Evolutionary conservation across 116 monocot genomes (phyloP), one percentile per base, ranked within the genome.

Genomic region (Thalassia testudinum): DNA sequence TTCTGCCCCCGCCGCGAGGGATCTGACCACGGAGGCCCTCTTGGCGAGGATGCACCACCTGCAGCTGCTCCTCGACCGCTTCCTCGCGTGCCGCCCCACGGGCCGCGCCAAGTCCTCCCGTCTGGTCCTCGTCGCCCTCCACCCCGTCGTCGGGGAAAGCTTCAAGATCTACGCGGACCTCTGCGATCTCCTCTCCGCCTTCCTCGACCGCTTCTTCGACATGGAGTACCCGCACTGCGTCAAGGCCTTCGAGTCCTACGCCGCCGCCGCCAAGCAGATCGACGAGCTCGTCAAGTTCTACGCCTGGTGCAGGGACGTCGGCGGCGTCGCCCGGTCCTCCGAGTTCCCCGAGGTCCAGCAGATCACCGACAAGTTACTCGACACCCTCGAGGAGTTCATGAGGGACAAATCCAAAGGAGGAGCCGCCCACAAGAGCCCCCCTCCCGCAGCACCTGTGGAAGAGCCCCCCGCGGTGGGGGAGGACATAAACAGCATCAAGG

Each of bases 121-220:
- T 34, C 62, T 97, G 72, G 62, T 97, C 27, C 65, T 85, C 12
- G 49, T 82, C 21, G 85, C 79, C 0, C 77, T 97, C 24, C 89
- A 89, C 57, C 77, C 76, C 0, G 37, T 85, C 21, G 58, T 82
- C 20, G 71, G 63, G 34, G 91, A 91, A 60, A 88, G 95, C 66
- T 97, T 93, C 63, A 74, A 82, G 68, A 71, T 97, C 47, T 97
- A 97, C 27, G 85, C 85, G 0, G 77, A 85, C 53, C 47, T 89
- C 19, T 82, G 85, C 37, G 89, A 97, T 78, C 72, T 79, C 30
- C 27, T 88, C 17, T 78, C 76, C 1, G 65, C 76, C 10, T 62
- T 97, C 38, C 62, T 89, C 4, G 89, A 89, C 26, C 56, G 67
- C 0, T 97, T 77, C 60, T 97, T 97, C 42, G 79, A 88, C 28